Conservation (phyloP, 2,329 filamentous ascomycete species). For the Aquanectria penicillioides region DNA sequence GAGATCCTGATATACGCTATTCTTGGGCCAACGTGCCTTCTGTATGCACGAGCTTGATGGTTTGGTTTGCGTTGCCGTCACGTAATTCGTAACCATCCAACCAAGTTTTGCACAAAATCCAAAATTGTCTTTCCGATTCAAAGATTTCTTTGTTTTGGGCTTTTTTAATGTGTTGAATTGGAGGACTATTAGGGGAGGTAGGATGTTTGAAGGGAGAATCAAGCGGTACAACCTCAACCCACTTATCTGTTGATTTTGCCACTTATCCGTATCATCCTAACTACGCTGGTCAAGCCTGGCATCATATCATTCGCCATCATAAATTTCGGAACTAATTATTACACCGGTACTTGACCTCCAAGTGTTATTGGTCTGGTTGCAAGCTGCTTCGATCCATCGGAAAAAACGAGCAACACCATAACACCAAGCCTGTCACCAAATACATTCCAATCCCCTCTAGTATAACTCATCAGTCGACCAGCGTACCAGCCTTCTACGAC, state of each 20-base stretch:
- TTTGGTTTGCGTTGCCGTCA: background rate
- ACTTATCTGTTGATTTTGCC: too few species aligned
- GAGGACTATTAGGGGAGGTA: background rate
- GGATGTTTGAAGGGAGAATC: background rate
- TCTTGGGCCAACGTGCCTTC: too few species aligned
- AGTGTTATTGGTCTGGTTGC: background rate
- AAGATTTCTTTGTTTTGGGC: background rate
- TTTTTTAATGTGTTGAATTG: background rate
- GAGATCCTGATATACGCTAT: too few species aligned
- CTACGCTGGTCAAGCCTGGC: background rate
- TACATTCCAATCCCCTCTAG: constrained; percentile 23
- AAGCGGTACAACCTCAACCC: background rate
- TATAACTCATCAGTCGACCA: too few species aligned
- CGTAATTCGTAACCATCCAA: background rate
- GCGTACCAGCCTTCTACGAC: constrained; percentile 59
- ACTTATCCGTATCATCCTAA: background rate
- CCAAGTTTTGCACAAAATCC: constrained; percentile 22
- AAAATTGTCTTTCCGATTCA: constrained; percentile 1
- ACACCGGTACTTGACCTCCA: background rate
- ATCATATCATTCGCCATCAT: background rate
- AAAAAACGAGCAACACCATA: background rate
- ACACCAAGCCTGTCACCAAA: background rate
- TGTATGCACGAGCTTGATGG: too few species aligned
- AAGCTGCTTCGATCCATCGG: background rate
- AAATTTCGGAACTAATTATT: background rate